Conservation (phyloP, 768 basidiomycete genomes). For the Trametopsis cervina region DNA sequence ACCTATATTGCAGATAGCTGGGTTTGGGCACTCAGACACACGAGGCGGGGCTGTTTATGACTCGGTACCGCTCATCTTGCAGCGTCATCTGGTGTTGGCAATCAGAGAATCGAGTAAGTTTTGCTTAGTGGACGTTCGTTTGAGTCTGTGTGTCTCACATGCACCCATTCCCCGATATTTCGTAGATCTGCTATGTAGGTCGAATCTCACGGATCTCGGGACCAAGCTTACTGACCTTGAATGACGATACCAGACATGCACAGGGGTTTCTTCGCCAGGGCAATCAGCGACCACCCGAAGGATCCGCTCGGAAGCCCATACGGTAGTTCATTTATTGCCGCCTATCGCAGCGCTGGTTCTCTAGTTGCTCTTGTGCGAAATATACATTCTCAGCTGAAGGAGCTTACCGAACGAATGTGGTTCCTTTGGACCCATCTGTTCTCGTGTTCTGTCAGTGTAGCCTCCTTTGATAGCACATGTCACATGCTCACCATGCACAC, state of each 20-base stretch:
- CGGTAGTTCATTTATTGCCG: conserved; percentile 60
- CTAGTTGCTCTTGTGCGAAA: conserved; percentile 65
- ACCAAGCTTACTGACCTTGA: not conserved
- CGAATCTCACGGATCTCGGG: conserved; percentile 6
- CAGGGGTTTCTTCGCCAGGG: conserved; percentile 67
- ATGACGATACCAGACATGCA: conserved; percentile 43
- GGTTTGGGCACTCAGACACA: conserved; percentile 39
- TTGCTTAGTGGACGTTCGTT: not conserved
- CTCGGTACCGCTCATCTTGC: conserved; percentile 54
- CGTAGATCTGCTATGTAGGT: conserved; percentile 45
- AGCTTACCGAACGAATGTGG: conserved; percentile 64
- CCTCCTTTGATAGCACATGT: conserved; percentile 23
- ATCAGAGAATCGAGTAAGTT: conserved; percentile 60
- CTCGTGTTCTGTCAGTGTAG: conserved; percentile 49
- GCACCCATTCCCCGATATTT: not conserved
- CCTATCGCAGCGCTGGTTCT: conserved; percentile 59
- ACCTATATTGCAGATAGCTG: conserved; percentile 55
- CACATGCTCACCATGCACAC: not conserved
- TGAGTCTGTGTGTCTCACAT: conserved; percentile 3
- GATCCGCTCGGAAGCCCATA: conserved; percentile 70
- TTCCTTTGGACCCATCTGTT: conserved; percentile 69
- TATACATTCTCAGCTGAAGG: conserved; percentile 59
- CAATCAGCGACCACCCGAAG: conserved; percentile 52
- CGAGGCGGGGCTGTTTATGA: conserved; percentile 23
- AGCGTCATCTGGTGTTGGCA: conserved; percentile 58